These are phyloP conservation scores for Ambrosiella xylebori DNA, from an alignment of 2,329 filamentous ascomycete genomes.

Conservation along the genomic window DNA sequence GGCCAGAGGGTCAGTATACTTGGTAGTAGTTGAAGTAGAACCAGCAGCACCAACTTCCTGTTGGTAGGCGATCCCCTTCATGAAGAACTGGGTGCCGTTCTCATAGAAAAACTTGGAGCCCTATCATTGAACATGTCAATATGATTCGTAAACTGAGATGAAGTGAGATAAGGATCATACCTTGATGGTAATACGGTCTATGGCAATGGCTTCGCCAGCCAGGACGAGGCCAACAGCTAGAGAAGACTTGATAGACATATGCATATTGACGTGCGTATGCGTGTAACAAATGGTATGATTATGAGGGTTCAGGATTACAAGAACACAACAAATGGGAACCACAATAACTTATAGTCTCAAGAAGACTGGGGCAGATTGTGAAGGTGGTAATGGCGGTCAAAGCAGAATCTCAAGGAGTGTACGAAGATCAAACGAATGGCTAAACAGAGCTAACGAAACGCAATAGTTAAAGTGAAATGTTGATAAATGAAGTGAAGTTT, in stretches of 20 bases:
- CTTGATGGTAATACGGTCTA: slow-evolving; percentile 52
- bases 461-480: not conserved
- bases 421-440: slow-evolving; percentile 10
- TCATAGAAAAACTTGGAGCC: slow-evolving; percentile 82
- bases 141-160: not conserved
- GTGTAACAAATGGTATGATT: not conserved
- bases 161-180: slow-evolving; percentile 21
- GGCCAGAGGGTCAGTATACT: slow-evolving; percentile 70
- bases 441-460: not conserved
- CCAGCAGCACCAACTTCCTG: slow-evolving; percentile 49
- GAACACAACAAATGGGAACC: not conserved
- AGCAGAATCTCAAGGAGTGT: slow-evolving; percentile 4
- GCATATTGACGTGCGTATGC: slow-evolving; percentile 18
- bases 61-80: slow-evolving; percentile 92
- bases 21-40: slow-evolving; percentile 24
- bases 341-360: not conserved
- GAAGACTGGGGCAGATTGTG: not conserved
- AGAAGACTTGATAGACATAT: slow-evolving; percentile 14
- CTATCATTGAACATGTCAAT: slow-evolving; percentile 21
- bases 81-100: slow-evolving; percentile 52
- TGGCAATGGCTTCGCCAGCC: slow-evolving; percentile 25
- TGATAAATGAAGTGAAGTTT: not conserved
- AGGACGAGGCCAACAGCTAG: slow-evolving; percentile 26
- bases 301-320: not conserved
- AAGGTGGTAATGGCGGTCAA: not conserved